Base-by-base conservation (phyloP, 2,329 filamentous ascomycete species). In the Trichoderma harzianum region DNA sequence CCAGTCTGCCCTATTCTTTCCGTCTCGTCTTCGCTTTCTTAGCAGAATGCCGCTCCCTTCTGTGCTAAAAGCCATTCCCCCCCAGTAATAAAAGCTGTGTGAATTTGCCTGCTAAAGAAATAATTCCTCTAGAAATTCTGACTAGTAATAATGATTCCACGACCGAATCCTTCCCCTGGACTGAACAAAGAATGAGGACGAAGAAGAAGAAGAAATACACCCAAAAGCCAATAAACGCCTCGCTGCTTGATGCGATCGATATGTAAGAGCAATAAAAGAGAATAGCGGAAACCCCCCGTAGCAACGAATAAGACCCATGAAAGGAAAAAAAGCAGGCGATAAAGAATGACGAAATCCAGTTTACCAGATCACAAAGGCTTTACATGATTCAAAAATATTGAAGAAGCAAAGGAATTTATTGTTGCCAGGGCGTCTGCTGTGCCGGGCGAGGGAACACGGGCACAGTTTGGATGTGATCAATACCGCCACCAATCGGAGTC, bases 371-470 rank as follows among this genome's bases (percentile, higher is more conserved):
- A 39, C 65, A 69, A 47, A 28, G 55, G 60, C 64, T 57, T 24
- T 47, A 60, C 55, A 69, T n/a, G 16, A 64, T 69, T 69, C 60
- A 71, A 72, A 72, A 47, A 43, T 55, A 65, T 24, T 16, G 4
- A 51, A 60, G 43, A 61, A 55, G 32, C 21, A 21, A 68, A n/a
- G 36, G n/a, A 53, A 26, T 36, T 69, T 28, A 85, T 77, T 86
- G 84, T 78, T 90, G 88, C 89, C 89, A 91, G 2, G 88, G 87
- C 26, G 86, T 86, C 77, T 91, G 88, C 74, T 87, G 85, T 8
- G 85, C 90, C 1, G 94, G 94, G 71, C 95, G 86, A 11, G 96
- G 96, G 78, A 99, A 99, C 1, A 98, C 89, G 0, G 91, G 91
- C 32, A 94, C 86, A 0, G 95, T 97, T 39, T 91, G 88, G 57